phyloP scores from a whole-genome alignment of 2,329 filamentous ascomycete genomes.

The Blastomyces percursus region DNA sequence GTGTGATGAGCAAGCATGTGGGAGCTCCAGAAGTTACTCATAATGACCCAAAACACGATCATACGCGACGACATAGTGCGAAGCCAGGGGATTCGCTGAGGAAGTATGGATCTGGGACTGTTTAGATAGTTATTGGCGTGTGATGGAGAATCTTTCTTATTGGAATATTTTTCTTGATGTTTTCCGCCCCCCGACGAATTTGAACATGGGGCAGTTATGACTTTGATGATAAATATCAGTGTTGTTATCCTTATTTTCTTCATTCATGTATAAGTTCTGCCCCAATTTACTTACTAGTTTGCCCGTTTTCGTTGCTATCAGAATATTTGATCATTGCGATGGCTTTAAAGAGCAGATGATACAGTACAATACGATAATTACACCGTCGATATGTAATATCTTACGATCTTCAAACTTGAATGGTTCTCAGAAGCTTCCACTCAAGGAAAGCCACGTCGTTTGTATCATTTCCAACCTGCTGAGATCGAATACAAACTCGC shows the following conservation, averaged over 20 bases:
- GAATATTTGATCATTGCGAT: not conserved
- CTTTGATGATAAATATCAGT: not conserved
- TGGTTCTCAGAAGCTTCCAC: not conserved
- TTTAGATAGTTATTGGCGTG: not conserved
- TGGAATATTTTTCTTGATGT: not conserved
- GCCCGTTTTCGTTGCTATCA: not conserved
- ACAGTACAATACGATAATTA: not conserved
- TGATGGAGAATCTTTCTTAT: not conserved
- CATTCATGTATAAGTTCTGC: not conserved
- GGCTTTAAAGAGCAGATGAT: not conserved
- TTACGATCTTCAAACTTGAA: not conserved
- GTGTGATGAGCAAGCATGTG: conserved; percentile 39
- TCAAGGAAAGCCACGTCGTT: not conserved
- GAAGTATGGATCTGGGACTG: conserved; percentile 1
- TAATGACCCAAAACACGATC: conserved; percentile 35
- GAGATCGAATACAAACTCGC: not conserved
- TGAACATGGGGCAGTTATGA: not conserved
- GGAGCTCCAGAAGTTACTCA: conserved; percentile 40
- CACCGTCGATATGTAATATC: not conserved
- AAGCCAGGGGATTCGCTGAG: conserved; percentile 4
- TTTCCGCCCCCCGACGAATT: not conserved
- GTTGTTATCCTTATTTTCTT: not conserved
- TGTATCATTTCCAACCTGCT: not conserved
- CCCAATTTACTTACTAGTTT: not conserved
- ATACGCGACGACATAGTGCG: conserved; percentile 38